Evolutionary conservation across 805 yeast genomes (phyloP).

Genomic region (Ogataea methylovora): DNA sequence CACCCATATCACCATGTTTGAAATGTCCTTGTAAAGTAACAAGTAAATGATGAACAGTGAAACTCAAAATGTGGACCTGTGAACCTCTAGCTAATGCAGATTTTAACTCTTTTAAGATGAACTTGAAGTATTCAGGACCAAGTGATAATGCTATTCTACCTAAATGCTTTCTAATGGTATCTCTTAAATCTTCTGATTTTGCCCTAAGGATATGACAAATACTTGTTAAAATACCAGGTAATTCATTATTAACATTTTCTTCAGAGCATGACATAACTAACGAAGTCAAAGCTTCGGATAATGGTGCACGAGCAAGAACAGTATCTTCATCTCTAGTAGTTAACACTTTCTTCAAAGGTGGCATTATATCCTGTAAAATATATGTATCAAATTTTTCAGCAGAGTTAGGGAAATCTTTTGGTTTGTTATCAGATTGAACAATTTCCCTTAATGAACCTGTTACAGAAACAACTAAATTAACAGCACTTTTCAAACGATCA

Average conservation of each 20-base stretch:
- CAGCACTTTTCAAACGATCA: constrained; percentile 47
- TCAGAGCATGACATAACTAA: constrained; percentile 55
- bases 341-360: constrained; percentile 54
- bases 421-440: constrained; percentile 10
- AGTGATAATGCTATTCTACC: constrained; percentile 55
- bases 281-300: constrained; percentile 73
- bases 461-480: constrained; percentile 48
- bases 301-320: constrained; percentile 62
- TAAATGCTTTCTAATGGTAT: constrained; percentile 70
- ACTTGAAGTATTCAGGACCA: constrained; percentile 68
- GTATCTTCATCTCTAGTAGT: constrained; percentile 71
- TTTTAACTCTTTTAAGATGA: constrained; percentile 70
- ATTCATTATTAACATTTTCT: constrained; percentile 44
- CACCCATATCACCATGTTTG: constrained; percentile 69
- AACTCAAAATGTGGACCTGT: constrained; percentile 88
- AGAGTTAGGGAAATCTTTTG: constrained; percentile 27
- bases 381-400: constrained; percentile 33
- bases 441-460: constrained; percentile 34
- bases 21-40: constrained; percentile 37
- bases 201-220: constrained; percentile 86
- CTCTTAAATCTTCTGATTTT: constrained; percentile 81
- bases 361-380: constrained; percentile 50
- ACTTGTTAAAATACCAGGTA: constrained; percentile 79
- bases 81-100: constrained; percentile 82
- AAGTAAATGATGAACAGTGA: constrained; percentile 70